These are phyloP conservation scores for Daldinia eschscholtzii DNA, from an alignment of 2,329 filamentous ascomycete genomes.

Conservation along the genomic window DNA sequence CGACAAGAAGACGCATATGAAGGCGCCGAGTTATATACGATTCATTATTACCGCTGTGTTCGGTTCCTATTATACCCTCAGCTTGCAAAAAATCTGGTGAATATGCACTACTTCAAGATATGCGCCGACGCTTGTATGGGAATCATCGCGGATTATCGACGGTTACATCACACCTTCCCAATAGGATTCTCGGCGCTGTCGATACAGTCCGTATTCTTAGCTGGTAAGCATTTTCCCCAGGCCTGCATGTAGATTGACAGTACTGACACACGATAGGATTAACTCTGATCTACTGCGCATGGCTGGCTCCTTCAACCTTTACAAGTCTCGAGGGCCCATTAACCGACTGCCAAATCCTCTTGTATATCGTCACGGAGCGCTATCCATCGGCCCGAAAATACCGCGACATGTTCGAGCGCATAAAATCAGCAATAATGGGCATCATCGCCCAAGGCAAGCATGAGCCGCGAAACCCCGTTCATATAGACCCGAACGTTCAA, in stretches of 20 bases:
- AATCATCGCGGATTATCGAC: conserved; percentile 48
- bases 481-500: conserved; percentile 47
- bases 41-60: conserved; percentile 51
- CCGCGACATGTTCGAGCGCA: conserved; percentile 52
- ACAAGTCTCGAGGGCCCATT: conserved; percentile 46
- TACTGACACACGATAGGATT: conserved; percentile 42
- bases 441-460: conserved; percentile 50
- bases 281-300: conserved; percentile 50
- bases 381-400: conserved; percentile 52
- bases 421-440: conserved; percentile 47
- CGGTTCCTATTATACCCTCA: conserved; percentile 50
- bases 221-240: conserved; percentile 41
- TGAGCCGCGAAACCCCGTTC: conserved; percentile 49
- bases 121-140: conserved; percentile 50
- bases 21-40: conserved; percentile 49
- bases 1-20: conserved; percentile 48
- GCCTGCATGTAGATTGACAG: background rate
- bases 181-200: conserved; percentile 51
- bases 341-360: conserved; percentile 50
- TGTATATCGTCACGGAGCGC: conserved; percentile 52
- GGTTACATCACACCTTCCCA: conserved; percentile 50
- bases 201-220: conserved; percentile 52
- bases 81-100: conserved; percentile 47
- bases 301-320: conserved; percentile 47
- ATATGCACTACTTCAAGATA: conserved; percentile 48